phyloP scores from a whole-genome alignment of 768 basidiomycete species.

The Boletus rubropictus region DNA sequence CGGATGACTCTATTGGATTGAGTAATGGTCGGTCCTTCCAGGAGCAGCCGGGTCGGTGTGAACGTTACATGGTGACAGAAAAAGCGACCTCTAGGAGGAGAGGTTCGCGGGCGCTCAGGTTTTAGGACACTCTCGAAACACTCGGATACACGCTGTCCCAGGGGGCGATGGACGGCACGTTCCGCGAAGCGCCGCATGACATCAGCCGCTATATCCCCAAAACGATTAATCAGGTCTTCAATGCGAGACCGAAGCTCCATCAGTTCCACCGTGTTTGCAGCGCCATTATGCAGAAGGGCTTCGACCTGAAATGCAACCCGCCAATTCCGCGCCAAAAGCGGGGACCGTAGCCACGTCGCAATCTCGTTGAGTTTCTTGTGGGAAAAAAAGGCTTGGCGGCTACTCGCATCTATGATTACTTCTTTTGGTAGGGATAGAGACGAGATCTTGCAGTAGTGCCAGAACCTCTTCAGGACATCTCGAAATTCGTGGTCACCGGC shows the following conservation, averaged over 20 bases:
- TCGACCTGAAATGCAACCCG: constrained; percentile 73
- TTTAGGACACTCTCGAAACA: constrained; percentile 42
- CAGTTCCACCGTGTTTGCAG: constrained; percentile 58
- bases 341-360: constrained; percentile 37
- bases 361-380: constrained; percentile 42
- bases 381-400: constrained; percentile 46
- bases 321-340: constrained; percentile 43
- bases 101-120: constrained; percentile 12
- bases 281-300: constrained; percentile 55
- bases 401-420: constrained; percentile 44
- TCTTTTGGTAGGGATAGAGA: constrained; percentile 34
- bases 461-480: constrained; percentile 44
- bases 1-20: constrained; percentile 82
- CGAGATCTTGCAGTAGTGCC: constrained; percentile 47
- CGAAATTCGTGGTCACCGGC: constrained; percentile 32
- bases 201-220: constrained; percentile 36
- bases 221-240: constrained; percentile 33
- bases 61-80: constrained; percentile 72
- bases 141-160: constrained; percentile 36
- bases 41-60: constrained; percentile 64
- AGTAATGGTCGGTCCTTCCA: constrained; percentile 71
- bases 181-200: constrained; percentile 54
- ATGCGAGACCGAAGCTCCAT: constrained; percentile 41
- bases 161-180: constrained; percentile 40
- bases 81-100: constrained; percentile 39